Evolutionary conservation across 2,329 filamentous ascomycete genomes (phyloP).

Genomic region (Drechslera avenae): DNA sequence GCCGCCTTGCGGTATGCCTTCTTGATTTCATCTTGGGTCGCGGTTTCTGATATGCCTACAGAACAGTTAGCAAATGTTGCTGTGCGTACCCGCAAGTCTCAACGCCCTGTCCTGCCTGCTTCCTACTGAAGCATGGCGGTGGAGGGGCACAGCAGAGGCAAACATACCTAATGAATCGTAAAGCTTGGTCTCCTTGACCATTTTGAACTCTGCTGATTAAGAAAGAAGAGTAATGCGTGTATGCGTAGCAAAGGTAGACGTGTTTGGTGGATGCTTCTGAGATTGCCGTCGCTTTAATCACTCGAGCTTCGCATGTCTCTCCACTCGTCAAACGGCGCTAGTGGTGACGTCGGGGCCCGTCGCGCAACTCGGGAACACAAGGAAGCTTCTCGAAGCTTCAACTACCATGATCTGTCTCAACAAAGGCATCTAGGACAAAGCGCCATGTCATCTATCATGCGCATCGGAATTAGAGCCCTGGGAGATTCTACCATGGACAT

Average conservation of each 20-base stretch:
- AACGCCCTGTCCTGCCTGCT: slow-evolving; percentile 7
- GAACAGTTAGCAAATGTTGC: slow-evolving; percentile 25
- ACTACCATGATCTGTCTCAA: slow-evolving; percentile 4
- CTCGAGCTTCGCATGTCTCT: slow-evolving; percentile 33
- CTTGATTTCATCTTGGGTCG: slow-evolving; percentile 92
- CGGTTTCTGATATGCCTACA: slow-evolving; percentile 71
- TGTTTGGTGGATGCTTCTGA: slow-evolving; percentile 26
- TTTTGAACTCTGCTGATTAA: slow-evolving; percentile 52
- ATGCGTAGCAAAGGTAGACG: slow-evolving; percentile 10
- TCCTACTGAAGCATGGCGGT: slow-evolving; percentile 11
- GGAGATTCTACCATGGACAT: not conserved
- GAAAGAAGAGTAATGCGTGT: slow-evolving; percentile 20
- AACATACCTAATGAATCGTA: slow-evolving; percentile 76
- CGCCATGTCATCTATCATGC: not conserved
- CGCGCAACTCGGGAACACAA: slow-evolving; percentile 12
- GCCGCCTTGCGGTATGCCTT: slow-evolving; percentile 92
- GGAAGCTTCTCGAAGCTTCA: slow-evolving; percentile 49
- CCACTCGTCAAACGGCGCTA: slow-evolving; percentile 33
- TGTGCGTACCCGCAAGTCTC: slow-evolving; percentile 12
- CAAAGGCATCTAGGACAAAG: not conserved
- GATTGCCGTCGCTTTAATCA: slow-evolving; percentile 35
- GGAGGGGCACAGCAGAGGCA: slow-evolving; percentile 29
- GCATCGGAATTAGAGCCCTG: not conserved
- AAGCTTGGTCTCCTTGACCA: slow-evolving; percentile 95
- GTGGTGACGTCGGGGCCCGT: slow-evolving; percentile 25